These are phyloP conservation scores for Microbotryomycetes sp. DNA, from an alignment of 1,284 basidiomycete species.

Conservation along the genomic window DNA sequence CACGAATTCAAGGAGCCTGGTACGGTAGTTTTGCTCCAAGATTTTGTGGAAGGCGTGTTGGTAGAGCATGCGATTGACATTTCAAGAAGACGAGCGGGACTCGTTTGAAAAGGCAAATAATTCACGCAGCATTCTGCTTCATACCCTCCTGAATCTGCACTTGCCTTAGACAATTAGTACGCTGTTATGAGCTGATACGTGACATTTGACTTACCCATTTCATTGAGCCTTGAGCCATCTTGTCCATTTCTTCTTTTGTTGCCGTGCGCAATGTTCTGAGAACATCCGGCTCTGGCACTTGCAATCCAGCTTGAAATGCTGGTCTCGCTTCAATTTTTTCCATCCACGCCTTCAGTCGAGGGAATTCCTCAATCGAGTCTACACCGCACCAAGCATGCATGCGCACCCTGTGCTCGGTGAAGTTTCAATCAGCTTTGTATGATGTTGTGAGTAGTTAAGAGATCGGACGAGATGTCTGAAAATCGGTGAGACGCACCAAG, in stretches of 20 bases:
- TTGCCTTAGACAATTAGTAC: not conserved
- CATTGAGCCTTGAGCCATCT: not conserved
- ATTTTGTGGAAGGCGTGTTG: conserved; percentile 20
- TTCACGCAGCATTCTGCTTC: not conserved
- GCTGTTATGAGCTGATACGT: not conserved
- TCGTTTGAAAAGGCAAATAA: not conserved
- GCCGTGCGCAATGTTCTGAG: not conserved
- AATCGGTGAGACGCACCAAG: conserved; percentile 21
- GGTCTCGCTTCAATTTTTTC: conserved; percentile 22
- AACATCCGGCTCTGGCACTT: conserved; percentile 12
- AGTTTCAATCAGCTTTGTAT: not conserved
- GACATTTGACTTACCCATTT: not conserved
- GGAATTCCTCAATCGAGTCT: conserved; percentile 13
- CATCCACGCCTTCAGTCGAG: conserved; percentile 22
- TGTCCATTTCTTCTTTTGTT: not conserved
- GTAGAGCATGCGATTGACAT: conserved; percentile 23
- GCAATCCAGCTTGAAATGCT: conserved; percentile 21
- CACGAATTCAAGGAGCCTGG: conserved; percentile 13
- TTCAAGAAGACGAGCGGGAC: conserved; percentile 9
- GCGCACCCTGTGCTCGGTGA: conserved; percentile 8
- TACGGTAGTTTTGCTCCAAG: conserved; percentile 16
- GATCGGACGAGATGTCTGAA: conserved; percentile 20
- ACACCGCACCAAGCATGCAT: conserved; percentile 19
- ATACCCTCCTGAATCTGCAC: not conserved
- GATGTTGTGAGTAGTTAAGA: conserved; percentile 2